Conservation (phyloP, 768 basidiomycete genomes). For the Rhizopogon rudus region DNA sequence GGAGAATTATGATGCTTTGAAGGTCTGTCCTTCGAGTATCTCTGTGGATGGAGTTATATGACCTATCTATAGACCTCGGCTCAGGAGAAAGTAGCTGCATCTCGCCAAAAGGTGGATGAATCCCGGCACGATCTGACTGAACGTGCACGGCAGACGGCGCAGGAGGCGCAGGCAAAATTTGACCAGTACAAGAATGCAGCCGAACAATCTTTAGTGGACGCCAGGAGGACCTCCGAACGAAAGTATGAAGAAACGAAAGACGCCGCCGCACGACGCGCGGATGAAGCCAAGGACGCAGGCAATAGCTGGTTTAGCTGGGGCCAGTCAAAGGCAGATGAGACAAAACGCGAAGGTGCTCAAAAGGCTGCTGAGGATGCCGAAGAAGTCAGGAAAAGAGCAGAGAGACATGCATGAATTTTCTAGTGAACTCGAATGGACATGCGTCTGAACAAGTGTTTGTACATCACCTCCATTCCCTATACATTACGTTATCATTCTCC, state of each 20-base stretch:
- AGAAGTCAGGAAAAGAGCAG: slow-evolving; percentile 24
- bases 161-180: slow-evolving; percentile 19
- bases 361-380: slow-evolving; percentile 23
- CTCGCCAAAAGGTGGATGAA: slow-evolving; percentile 15
- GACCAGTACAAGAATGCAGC: slow-evolving; percentile 22
- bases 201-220: slow-evolving; percentile 18
- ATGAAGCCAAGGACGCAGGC: slow-evolving; percentile 18
- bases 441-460: background rate
- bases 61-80: slow-evolving; percentile 12
- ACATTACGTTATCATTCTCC: background rate
- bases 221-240: slow-evolving; percentile 20
- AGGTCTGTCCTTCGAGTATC: slow-evolving; percentile 22
- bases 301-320: slow-evolving; percentile 39
- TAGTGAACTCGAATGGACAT: background rate
- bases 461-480: background rate
- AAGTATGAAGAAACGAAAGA: slow-evolving; percentile 27
- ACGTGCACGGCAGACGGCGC: slow-evolving; percentile 19
- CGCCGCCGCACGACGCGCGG: slow-evolving; percentile 15
- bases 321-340: slow-evolving; percentile 25
- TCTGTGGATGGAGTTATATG: background rate
- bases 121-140: slow-evolving; percentile 19
- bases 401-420: slow-evolving; percentile 17
- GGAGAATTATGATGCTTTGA: slow-evolving; percentile 28
- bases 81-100: slow-evolving; percentile 11
- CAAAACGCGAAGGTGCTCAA: slow-evolving; percentile 21